These are phyloP conservation scores for Kokia cookei DNA, from an alignment of 441 rosid species.

Conservation along the genomic window DNA sequence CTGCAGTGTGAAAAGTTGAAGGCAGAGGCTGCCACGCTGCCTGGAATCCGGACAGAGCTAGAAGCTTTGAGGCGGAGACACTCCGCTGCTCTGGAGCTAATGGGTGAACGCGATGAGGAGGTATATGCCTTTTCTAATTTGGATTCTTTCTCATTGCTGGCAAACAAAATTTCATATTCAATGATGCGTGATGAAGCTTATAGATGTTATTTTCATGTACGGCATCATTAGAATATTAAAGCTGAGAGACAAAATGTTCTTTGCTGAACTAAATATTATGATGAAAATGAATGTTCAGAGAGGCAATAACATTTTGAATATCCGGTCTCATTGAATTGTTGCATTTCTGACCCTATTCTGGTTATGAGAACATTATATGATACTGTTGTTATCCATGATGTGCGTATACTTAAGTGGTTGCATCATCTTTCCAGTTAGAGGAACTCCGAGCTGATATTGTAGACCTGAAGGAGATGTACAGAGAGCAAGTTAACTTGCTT, in stretches of 20 bases:
- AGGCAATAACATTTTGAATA: not conserved
- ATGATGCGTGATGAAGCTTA: not conserved
- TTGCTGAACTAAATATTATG: not conserved
- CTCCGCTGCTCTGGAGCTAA: slow-evolving; percentile 93
- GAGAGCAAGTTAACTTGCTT: slow-evolving; percentile 97
- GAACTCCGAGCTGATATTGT: slow-evolving; percentile 92
- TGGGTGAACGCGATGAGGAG: slow-evolving; percentile 99
- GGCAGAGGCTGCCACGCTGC: slow-evolving; percentile 66
- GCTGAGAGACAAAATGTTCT: not conserved
- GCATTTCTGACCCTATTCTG: not conserved
- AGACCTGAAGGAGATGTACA: slow-evolving; percentile 99
- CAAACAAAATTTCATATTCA: not conserved
- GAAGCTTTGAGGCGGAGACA: slow-evolving; percentile 91
- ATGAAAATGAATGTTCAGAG: not conserved
- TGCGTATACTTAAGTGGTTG: slow-evolving; percentile 5
- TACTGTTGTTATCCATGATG: not conserved
- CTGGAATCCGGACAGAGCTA: slow-evolving; percentile 81
- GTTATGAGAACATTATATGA: not conserved
- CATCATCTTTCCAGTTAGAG: slow-evolving; percentile 61
- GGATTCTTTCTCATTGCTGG: slow-evolving; percentile 1
- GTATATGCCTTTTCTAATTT: slow-evolving; percentile 27
- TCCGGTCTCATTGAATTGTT: not conserved
- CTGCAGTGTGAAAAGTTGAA: slow-evolving; percentile 83
- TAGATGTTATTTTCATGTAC: not conserved
- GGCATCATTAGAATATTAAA: not conserved